These are phyloP conservation scores for Hyaloscypha variabilis DNA, from an alignment of 495 filamentous ascomycete genomes.

Conservation along the genomic window DNA sequence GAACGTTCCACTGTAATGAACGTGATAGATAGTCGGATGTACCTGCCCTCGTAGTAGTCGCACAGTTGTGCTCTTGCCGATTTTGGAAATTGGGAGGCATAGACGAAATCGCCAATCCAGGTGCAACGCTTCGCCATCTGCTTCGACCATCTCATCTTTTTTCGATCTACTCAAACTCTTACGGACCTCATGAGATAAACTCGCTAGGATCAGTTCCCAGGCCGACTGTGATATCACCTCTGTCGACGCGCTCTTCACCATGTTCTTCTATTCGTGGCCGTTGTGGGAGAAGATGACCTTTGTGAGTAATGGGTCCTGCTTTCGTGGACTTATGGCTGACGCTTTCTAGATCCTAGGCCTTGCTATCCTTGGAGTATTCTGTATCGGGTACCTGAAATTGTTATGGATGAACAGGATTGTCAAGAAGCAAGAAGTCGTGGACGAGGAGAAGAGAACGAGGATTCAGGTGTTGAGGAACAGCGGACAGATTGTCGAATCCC, in stretches of 20 bases:
- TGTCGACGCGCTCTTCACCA: conserved; percentile 7
- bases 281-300: conserved; percentile 93
- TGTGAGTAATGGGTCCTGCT: conserved; percentile 56
- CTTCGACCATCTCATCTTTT: neutral
- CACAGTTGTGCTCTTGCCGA: conserved; percentile 6
- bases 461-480: conserved; percentile 56
- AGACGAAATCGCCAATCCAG: neutral
- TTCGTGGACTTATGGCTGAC: conserved; percentile 6
- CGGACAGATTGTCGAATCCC: conserved; percentile 45
- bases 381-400: conserved; percentile 55
- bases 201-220: neutral
- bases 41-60: neutral
- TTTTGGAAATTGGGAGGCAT: conserved; percentile 6
- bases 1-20: neutral
- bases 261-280: conserved; percentile 77
- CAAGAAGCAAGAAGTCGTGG: conserved; percentile 64
- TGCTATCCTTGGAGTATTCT: conserved; percentile 53
- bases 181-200: neutral
- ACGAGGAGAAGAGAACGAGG: conserved; percentile 60
- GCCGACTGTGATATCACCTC: neutral
- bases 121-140: neutral
- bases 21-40: neutral
- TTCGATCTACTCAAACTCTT: neutral
- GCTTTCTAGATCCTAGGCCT: conserved; percentile 44
- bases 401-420: conserved; percentile 65